Evolutionary conservation across 2,329 filamentous ascomycete species (phyloP).

Genomic region (Cladobotryum protrusum): DNA sequence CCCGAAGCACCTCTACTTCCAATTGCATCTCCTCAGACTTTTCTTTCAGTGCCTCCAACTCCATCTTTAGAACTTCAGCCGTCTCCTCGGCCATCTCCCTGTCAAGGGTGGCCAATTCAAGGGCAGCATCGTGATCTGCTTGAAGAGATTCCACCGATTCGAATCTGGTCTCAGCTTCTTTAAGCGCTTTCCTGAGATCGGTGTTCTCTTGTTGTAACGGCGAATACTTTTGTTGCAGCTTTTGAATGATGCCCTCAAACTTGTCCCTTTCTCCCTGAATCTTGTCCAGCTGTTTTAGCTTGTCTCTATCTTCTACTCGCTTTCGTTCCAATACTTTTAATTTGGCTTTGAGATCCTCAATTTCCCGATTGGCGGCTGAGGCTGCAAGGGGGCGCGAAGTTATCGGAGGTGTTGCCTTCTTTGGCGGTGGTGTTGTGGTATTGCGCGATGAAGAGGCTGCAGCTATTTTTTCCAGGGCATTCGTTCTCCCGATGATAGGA

Average conservation of each 20-base stretch:
- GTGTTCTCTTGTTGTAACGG: conserved; percentile 73
- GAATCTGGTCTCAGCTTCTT: conserved; percentile 65
- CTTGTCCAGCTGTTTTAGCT: conserved; percentile 70
- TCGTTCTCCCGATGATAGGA: conserved; percentile 44
- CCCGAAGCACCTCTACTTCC: conserved; percentile 78
- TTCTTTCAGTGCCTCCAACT: conserved; percentile 69
- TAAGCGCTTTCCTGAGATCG: conserved; percentile 69
- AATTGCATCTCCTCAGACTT: conserved; percentile 79
- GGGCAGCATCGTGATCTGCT: conserved; percentile 74
- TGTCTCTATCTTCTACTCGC: conserved; percentile 75
- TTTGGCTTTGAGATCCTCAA: conserved; percentile 85
- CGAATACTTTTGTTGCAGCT: conserved; percentile 83
- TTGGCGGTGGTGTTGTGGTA: conserved; percentile 27
- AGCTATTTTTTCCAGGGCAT: conserved; percentile 47
- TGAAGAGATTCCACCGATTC: conserved; percentile 64
- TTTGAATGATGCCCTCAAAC: conserved; percentile 80
- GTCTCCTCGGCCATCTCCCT: conserved; percentile 95
- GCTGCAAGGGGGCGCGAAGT: conserved; percentile 34
- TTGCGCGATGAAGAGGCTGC: conserved; percentile 26
- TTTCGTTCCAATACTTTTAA: conserved; percentile 84
- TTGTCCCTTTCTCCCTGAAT: conserved; percentile 70
- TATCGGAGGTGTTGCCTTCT: conserved; percentile 22
- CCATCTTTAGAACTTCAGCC: conserved; percentile 72
- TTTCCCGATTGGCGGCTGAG: conserved; percentile 56
- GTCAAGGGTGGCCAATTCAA: conserved; percentile 85